Evolutionary conservation across 495 filamentous ascomycete genomes (phyloP).

Genomic region (Penicillium angulare): DNA sequence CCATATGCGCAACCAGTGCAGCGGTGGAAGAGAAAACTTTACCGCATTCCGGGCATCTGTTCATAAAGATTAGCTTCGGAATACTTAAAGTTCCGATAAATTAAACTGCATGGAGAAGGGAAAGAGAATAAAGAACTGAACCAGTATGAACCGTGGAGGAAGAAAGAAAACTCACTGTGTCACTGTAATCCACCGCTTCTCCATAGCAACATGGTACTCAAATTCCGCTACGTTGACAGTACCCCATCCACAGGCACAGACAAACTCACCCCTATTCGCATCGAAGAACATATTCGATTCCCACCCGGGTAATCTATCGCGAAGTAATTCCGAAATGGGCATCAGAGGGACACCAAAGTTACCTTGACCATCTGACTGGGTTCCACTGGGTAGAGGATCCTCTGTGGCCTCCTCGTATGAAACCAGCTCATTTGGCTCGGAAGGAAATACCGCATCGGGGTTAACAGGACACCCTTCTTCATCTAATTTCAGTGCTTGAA

Average conservation of each 20-base stretch:
- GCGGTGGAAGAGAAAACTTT: slow-evolving; percentile 41
- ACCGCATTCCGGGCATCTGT: slow-evolving; percentile 42
- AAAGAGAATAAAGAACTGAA: too few species aligned
- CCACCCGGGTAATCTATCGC: neutral
- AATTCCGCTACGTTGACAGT: neutral
- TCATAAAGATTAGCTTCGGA: too few species aligned
- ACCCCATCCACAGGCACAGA: slow-evolving; percentile 23
- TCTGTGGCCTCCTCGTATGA: too few species aligned
- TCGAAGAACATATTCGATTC: neutral
- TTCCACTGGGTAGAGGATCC: neutral
- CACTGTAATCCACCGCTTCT: neutral
- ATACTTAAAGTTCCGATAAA: too few species aligned
- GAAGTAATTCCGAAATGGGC: neutral
- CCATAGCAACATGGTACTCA: neutral
- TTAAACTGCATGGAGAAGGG: too few species aligned
- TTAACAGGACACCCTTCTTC: too few species aligned
- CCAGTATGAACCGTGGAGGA: too few species aligned
- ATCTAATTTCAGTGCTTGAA: too few species aligned
- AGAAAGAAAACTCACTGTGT: slow-evolving; percentile 1
- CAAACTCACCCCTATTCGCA: neutral
- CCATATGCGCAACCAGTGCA: slow-evolving; percentile 50
- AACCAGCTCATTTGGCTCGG: too few species aligned
- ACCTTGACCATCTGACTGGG: neutral
- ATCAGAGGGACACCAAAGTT: neutral
- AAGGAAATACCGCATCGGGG: too few species aligned